Conservation (phyloP, 352 stramenopile species). For the Phytophthora rubi region DNA sequence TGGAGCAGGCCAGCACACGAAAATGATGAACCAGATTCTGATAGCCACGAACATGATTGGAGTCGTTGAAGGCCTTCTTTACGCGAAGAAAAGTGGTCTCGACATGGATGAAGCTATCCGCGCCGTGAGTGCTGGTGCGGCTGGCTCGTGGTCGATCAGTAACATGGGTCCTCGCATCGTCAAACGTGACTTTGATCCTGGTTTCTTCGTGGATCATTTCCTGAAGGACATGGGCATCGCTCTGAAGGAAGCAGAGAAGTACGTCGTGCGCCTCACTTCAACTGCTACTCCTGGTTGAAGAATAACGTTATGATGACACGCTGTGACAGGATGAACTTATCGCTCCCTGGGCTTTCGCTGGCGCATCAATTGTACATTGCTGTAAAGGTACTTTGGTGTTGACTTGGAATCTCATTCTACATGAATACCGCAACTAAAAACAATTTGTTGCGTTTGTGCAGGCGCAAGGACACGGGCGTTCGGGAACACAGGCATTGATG, state of each 20-base stretch:
- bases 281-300: neutral
- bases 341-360: slow-evolving; percentile 82
- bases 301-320: neutral
- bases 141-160: slow-evolving; percentile 90
- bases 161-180: slow-evolving; percentile 90
- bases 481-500: slow-evolving; percentile 89
- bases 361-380: slow-evolving; percentile 89
- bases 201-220: slow-evolving; percentile 93
- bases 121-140: slow-evolving; percentile 84
- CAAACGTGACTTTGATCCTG: slow-evolving; percentile 89
- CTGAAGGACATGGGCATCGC: slow-evolving; percentile 93
- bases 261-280: slow-evolving; percentile 12
- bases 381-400: slow-evolving; percentile 58
- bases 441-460: slow-evolving; percentile 26
- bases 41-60: slow-evolving; percentile 91
- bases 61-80: slow-evolving; percentile 88
- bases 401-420: neutral
- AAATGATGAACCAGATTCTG: slow-evolving; percentile 94
- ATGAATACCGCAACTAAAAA: slow-evolving; percentile 11
- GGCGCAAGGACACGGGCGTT: slow-evolving; percentile 79
- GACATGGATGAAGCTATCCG: slow-evolving; percentile 90
- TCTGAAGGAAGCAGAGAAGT: slow-evolving; percentile 83
- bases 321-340: slow-evolving; percentile 79
- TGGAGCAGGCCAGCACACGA: slow-evolving; percentile 88
- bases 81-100: slow-evolving; percentile 87